Evolutionary conservation across 75 land plant species (phyloP), one percentile per base, ranked within the genome.

Genomic region (Pinus tabuliformis): DNA sequence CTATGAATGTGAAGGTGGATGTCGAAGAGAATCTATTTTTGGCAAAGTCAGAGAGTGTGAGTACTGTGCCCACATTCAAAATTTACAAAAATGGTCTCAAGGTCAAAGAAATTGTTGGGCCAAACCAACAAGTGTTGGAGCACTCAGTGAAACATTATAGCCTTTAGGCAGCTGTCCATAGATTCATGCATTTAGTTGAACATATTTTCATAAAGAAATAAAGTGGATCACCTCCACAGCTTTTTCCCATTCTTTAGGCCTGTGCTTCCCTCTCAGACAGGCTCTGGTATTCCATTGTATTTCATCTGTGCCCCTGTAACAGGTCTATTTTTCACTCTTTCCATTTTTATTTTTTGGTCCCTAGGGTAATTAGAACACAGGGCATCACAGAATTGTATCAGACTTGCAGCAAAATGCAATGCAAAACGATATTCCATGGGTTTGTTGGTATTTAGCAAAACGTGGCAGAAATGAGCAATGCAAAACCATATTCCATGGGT

Each of bases 61-160:
- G 82, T 65, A 75, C 77, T 49, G 86, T 89, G 11, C 98, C 98
- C 7, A 82, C 88, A 18, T 88, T 95, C 81, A 91, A 89, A 58
- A 87, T 93, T 72, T 95, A 95, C 86, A 91, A 91, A 77, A 91
- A 93, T 72, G 94, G 97, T 60, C 78, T 81, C 18, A 89, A 73
- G 77, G 89, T 91, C 36, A 91, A 85, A 62, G 94, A 95, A 59
- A 75, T 95, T 57, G 75, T 86, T 62, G 89, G 85, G 8, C 78
- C 86, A 65, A 83, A 64, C 70, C 84, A 75, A 21, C 87, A 88
- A 18, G 79, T 83, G 54, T 65, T 94, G 56, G 95, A 92, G 77
- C 79, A 63, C 58, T 87, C 89, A 8, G 85, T 94, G 61, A 57
- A 73, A 15, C 82, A 83, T 17, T 84, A 61, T 57, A 83, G 83